phyloP scores from a whole-genome alignment of 805 yeast species.

The Saccharomycopsis sp. region DNA sequence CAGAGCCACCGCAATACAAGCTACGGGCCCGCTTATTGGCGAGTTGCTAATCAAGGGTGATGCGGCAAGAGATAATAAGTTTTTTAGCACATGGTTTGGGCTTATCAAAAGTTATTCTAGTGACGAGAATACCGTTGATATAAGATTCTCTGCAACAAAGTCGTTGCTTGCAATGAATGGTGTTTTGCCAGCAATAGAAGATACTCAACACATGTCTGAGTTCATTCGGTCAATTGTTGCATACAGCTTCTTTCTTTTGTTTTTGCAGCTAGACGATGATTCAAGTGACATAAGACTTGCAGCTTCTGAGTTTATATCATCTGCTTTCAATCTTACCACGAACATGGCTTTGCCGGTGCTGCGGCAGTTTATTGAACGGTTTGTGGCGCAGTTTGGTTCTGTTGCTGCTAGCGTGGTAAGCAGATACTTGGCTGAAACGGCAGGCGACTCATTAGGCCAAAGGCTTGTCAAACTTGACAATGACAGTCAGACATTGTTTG shows the following conservation, averaged over 20 bases:
- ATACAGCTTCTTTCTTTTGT: slow-evolving; percentile 9
- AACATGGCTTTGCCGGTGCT: background rate
- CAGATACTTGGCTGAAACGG: background rate
- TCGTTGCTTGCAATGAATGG: slow-evolving; percentile 16
- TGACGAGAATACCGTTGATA: slow-evolving; percentile 30
- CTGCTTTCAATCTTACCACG: background rate
- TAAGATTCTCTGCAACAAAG: slow-evolving; percentile 6
- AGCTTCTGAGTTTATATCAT: slow-evolving; percentile 1
- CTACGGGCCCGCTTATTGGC: slow-evolving; percentile 42
- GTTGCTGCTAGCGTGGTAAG: background rate
- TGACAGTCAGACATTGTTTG: slow-evolving; percentile 41
- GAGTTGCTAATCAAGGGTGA: background rate
- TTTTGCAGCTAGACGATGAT: slow-evolving; percentile 14
- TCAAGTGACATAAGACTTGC: slow-evolving; percentile 12
- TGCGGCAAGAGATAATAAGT: slow-evolving; percentile 7
- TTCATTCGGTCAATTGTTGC: slow-evolving; percentile 17
- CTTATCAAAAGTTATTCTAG: slow-evolving; percentile 27
- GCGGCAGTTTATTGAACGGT: background rate
- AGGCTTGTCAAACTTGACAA: background rate
- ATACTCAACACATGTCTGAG: background rate
- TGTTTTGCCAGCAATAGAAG: background rate
- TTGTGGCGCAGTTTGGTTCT: background rate
- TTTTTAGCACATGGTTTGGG: slow-evolving; percentile 26
- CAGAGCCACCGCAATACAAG: slow-evolving; percentile 42
- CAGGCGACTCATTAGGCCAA: background rate